These are phyloP conservation scores for Termitomyces sp. DNA, from an alignment of 768 basidiomycete species.

Conservation along the genomic window DNA sequence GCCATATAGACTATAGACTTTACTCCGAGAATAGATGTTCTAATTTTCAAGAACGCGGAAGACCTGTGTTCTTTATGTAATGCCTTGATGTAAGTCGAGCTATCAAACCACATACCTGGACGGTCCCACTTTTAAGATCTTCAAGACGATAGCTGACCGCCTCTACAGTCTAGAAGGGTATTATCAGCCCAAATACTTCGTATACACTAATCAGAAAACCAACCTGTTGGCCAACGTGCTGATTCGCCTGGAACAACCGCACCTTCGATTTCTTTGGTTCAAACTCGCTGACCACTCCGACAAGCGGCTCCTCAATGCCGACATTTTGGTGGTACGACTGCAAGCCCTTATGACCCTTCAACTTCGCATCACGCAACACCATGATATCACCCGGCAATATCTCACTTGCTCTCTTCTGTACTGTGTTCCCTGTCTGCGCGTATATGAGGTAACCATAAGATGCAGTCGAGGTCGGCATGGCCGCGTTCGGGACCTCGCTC, in stretches of 20 bases:
- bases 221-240: constrained; percentile 79
- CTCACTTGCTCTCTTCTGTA: constrained; percentile 71
- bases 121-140: constrained; percentile 78
- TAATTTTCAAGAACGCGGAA: constrained; percentile 36
- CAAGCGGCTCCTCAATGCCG: constrained; percentile 46
- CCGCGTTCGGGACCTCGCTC: constrained; percentile 58
- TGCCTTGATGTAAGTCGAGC: not conserved
- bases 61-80: constrained; percentile 14
- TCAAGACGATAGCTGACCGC: constrained; percentile 1
- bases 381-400: constrained; percentile 86
- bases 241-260: constrained; percentile 80
- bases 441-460: constrained; percentile 75
- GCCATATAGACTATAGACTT: not conserved
- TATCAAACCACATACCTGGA: constrained; percentile 49
- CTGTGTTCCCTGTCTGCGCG: constrained; percentile 56
- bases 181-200: not conserved
- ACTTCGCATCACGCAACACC: constrained; percentile 63
- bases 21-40: not conserved
- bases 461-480: constrained; percentile 27
- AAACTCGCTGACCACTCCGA: constrained; percentile 77
- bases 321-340: constrained; percentile 62
- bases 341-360: constrained; percentile 78
- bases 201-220: constrained; percentile 15
- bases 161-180: not conserved
- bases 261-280: constrained; percentile 87